phyloP scores from a whole-genome alignment of 179 eudicot genomes.

The Sideroxylon spinosum region DNA sequence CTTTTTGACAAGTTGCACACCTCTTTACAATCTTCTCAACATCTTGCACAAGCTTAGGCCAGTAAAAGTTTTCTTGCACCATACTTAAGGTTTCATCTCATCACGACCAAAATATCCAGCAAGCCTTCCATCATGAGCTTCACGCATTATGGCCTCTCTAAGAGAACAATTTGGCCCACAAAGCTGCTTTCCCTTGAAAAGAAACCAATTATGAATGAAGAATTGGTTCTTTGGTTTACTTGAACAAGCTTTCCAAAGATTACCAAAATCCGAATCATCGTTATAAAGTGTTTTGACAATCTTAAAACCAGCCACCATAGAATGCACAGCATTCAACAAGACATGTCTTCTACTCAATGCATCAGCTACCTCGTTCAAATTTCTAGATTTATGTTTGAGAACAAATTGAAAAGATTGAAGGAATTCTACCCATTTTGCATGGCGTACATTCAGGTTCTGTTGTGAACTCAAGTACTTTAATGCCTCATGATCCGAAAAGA shows the following conservation, averaged over 20 bases:
- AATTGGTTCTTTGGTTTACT: background rate
- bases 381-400: background rate
- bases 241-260: background rate
- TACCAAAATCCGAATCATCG: background rate
- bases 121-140: slow-evolving; percentile 1
- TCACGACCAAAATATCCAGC: background rate
- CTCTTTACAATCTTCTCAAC: background rate
- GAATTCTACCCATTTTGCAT: slow-evolving; percentile 3
- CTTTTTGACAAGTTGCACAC: too few relatives aligned
- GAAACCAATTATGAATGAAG: background rate
- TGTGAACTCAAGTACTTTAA: background rate
- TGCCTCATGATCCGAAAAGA: background rate
- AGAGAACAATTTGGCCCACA: background rate
- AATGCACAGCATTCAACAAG: background rate
- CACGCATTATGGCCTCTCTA: slow-evolving; percentile 1
- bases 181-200: background rate
- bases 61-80: too few relatives aligned
- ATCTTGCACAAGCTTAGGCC: too few relatives aligned
- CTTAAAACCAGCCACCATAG: background rate
- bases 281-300: background rate
- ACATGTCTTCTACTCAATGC: background rate
- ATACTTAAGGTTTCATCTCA: slow-evolving; percentile 5
- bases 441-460: background rate
- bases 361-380: background rate
- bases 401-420: background rate